Evolutionary conservation across 257 asterid genomes (phyloP).

Genomic region (Marsdenia floribunda): DNA sequence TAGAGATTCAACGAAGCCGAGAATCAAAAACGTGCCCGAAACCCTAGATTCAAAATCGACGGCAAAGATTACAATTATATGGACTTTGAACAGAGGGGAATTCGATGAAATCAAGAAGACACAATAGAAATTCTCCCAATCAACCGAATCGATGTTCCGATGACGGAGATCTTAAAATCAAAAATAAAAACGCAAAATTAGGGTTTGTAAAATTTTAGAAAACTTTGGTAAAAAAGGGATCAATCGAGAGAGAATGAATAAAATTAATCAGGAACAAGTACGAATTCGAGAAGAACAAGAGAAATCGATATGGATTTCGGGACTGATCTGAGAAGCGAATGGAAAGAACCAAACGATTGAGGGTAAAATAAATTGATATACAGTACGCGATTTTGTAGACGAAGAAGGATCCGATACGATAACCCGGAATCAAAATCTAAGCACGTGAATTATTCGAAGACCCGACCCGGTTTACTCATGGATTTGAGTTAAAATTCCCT

Average conservation of each 20-base stretch:
- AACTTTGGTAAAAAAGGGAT: slow-evolving; percentile 16
- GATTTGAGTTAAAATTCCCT: background rate
- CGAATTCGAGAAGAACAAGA: slow-evolving; percentile 22
- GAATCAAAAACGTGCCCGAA: slow-evolving; percentile 26
- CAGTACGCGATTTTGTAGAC: slow-evolving; percentile 44
- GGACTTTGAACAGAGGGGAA: slow-evolving; percentile 26
- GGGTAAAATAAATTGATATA: slow-evolving; percentile 20
- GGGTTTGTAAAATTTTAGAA: slow-evolving; percentile 24
- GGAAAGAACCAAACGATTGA: slow-evolving; percentile 27
- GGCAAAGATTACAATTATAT: slow-evolving; percentile 15
- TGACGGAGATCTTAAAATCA: slow-evolving; percentile 32
- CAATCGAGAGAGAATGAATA: slow-evolving; percentile 30
- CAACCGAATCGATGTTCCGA: slow-evolving; percentile 21
- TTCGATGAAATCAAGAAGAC: background rate
- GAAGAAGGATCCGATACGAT: slow-evolving; percentile 34
- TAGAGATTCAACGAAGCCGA: slow-evolving; percentile 27
- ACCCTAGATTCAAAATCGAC: slow-evolving; percentile 43
- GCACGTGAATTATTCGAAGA: slow-evolving; percentile 28
- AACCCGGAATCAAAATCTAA: slow-evolving; percentile 31
- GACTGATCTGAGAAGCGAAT: slow-evolving; percentile 18
- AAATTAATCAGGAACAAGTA: slow-evolving; percentile 25
- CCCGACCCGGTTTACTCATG: slow-evolving; percentile 16
- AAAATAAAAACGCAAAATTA: slow-evolving; percentile 32
- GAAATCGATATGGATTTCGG: slow-evolving; percentile 12
- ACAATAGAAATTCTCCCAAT: background rate